Evolutionary conservation across 805 yeast species (phyloP).

Genomic region (Wickerhamomyces bovis): DNA sequence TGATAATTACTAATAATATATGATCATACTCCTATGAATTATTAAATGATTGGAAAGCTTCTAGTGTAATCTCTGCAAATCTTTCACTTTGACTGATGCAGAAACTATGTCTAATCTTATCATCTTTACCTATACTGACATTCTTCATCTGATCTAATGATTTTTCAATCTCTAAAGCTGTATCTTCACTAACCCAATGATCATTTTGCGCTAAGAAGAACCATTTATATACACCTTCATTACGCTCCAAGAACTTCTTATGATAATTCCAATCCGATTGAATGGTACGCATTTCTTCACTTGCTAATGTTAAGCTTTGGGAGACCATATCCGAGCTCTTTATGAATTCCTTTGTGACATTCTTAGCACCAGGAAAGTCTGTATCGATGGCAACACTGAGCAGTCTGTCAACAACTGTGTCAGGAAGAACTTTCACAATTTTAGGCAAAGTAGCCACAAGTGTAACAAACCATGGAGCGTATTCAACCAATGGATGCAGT

Average conservation of each 20-base stretch:
- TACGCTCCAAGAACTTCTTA: slow-evolving; percentile 34
- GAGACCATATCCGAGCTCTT: slow-evolving; percentile 37
- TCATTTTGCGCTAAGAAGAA: slow-evolving; percentile 51
- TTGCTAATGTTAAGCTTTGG: slow-evolving; percentile 53
- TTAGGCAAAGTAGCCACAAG: slow-evolving; percentile 26
- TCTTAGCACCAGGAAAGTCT: slow-evolving; percentile 8
- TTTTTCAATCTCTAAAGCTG: slow-evolving; percentile 39
- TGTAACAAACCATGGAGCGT: slow-evolving; percentile 25
- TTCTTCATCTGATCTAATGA: slow-evolving; percentile 29
- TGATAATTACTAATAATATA: not conserved
- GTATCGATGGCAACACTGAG: slow-evolving; percentile 8
- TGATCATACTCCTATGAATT: too few relatives aligned
- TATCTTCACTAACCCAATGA: slow-evolving; percentile 55
- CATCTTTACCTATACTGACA: slow-evolving; percentile 27
- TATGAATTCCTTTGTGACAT: slow-evolving; percentile 38
- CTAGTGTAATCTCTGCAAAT: slow-evolving; percentile 39
- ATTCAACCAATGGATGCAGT: slow-evolving; percentile 24
- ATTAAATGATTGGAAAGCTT: slow-evolving; percentile 1
- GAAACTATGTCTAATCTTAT: slow-evolving; percentile 49
- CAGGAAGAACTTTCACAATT: slow-evolving; percentile 22
- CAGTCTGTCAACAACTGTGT: slow-evolving; percentile 4
- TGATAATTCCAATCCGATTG: slow-evolving; percentile 45
- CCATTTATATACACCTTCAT: slow-evolving; percentile 35
- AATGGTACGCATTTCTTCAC: slow-evolving; percentile 52
- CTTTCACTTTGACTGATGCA: slow-evolving; percentile 46